Base-by-base conservation (phyloP, 2,329 filamentous ascomycete genomes). In the Sphaerostilbella broomeana region DNA sequence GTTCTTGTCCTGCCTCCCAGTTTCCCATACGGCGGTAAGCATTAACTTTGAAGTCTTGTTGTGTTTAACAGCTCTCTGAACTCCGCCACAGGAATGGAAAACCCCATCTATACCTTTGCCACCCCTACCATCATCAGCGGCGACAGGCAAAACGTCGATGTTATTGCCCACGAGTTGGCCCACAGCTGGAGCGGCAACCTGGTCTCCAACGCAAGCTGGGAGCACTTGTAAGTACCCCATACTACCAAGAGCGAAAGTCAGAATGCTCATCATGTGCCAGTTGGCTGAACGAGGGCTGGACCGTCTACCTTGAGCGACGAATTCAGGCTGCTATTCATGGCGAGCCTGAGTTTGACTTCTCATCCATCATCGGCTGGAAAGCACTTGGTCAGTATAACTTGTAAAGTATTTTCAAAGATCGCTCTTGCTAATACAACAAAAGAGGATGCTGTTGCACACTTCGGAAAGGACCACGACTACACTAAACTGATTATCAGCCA, bases 301-400 rank as follows among this genome's bases (percentile, higher is more conserved):
- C 92, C 1, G 84, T 83, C 15, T 98, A 98, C 55, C 74, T 97
- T 5, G 92, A 98, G 65, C 83, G 92, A 37, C 77, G 92, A 34
- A 86, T 94, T 43, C 73, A 81, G 48, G 83, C 79, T 11, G 75
- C 70, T 15, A 70, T 94, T 30, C 88, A 95, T 52, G 88, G 88
- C 32, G 84, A 90, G 47, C 67, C 84, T 4, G 81, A 94, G 57
- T 86, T 92, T 47, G 85, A 95, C 64, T 97, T 98, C 62, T 94
- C 86, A 7, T 82, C 90, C 47, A 94, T 97, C 49, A 94, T 95
- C 48, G 92, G 92, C 44, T 97, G 90, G 90, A 92, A 94, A 58
- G 77, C 82, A 2, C 76, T 95, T 13, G 75, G 73, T 77, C 57
- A 40, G 67, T 35, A n/a, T 5, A 24, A 21, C 30, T n/a, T 36